These are phyloP conservation scores for Chlamydomonas reinhardtii DNA, from an alignment of 163 green algal genomes.

Conservation along the genomic window DNA sequence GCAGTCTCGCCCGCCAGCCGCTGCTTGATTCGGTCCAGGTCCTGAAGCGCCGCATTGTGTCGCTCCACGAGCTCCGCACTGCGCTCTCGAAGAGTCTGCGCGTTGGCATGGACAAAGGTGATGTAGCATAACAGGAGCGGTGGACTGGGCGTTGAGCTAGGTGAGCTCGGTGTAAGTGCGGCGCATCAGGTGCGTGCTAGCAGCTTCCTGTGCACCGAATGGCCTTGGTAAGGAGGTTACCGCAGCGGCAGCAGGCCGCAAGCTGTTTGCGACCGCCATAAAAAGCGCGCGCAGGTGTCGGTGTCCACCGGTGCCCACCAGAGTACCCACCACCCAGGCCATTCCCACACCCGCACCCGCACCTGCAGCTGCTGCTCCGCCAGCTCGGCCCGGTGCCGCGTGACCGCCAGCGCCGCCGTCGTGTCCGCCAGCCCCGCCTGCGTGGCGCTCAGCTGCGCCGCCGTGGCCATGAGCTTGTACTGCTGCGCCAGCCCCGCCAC, in stretches of 20 bases:
- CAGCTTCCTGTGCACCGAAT: too few species aligned
- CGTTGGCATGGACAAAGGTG: background rate
- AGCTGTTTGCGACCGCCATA: too few species aligned
- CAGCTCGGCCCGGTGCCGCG: slow-evolving; percentile 35
- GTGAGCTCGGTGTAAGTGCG: background rate
- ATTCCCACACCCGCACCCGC: background rate
- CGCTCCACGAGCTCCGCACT: slow-evolving; percentile 9
- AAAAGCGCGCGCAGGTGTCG: too few species aligned
- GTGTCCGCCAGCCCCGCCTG: slow-evolving; percentile 10
- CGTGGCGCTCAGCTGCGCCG: slow-evolving; percentile 40
- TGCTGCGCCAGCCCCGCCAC: slow-evolving; percentile 57
- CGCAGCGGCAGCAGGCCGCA: too few species aligned
- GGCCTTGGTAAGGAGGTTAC: too few species aligned
- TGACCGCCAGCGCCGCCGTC: slow-evolving; percentile 38
- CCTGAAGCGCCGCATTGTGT: slow-evolving; percentile 3
- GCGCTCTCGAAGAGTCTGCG: slow-evolving; percentile 17
- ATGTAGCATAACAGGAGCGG: too few species aligned
- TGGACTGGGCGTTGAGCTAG: too few species aligned
- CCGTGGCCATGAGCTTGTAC: slow-evolving; percentile 32
- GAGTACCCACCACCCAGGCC: too few species aligned
- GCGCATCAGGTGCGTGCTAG: too few species aligned
- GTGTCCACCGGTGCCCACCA: too few species aligned
- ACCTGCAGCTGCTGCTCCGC: slow-evolving; percentile 49
- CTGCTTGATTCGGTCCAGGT: slow-evolving; percentile 29
- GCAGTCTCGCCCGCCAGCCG: slow-evolving; percentile 12